Evolutionary conservation across 2,329 filamentous ascomycete genomes (phyloP).

Genomic region (Paecilomyces niveus): DNA sequence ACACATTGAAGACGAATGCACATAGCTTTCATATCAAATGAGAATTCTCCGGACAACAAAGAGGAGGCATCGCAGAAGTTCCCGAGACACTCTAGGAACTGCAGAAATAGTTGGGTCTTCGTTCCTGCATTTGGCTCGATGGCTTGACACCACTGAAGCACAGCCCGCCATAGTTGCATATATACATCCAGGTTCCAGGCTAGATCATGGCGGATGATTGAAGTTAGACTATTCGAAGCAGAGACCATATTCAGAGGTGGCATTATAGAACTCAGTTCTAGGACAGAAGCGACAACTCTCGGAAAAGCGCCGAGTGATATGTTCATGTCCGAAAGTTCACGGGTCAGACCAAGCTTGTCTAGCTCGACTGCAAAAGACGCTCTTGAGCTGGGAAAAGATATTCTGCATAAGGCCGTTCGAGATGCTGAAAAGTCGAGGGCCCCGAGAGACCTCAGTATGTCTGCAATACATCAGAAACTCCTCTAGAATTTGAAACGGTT

Average conservation of each 20-base stretch:
- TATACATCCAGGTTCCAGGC: constrained; percentile 27
- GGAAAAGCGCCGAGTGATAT: constrained; percentile 20
- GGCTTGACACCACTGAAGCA: constrained; percentile 20
- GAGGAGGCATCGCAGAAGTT: constrained; percentile 15
- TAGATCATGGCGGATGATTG: constrained; percentile 24
- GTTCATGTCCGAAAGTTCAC: constrained; percentile 17
- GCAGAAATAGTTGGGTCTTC: constrained; percentile 15
- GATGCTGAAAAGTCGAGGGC: constrained; percentile 9
- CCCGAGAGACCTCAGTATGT: constrained; percentile 39
- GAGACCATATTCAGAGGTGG: constrained; percentile 7
- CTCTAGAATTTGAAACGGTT: neutral
- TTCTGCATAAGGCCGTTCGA: constrained; percentile 5
- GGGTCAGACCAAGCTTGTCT: constrained; percentile 23
- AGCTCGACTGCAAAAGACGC: constrained; percentile 21
- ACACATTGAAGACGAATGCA: constrained; percentile 24
- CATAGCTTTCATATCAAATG: constrained; percentile 19
- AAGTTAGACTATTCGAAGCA: constrained; percentile 10
- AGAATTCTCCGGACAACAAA: constrained; percentile 10
- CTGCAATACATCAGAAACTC: constrained; percentile 26
- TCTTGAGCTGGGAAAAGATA: constrained; percentile 19
- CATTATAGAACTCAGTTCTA: constrained; percentile 23
- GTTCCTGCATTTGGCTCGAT: constrained; percentile 8
- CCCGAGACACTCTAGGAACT: constrained; percentile 19
- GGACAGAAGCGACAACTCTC: constrained; percentile 16
- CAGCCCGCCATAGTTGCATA: constrained; percentile 24